Evolutionary conservation across 2,329 filamentous ascomycete species (phyloP).

Genomic region (Fusarium sp.): DNA sequence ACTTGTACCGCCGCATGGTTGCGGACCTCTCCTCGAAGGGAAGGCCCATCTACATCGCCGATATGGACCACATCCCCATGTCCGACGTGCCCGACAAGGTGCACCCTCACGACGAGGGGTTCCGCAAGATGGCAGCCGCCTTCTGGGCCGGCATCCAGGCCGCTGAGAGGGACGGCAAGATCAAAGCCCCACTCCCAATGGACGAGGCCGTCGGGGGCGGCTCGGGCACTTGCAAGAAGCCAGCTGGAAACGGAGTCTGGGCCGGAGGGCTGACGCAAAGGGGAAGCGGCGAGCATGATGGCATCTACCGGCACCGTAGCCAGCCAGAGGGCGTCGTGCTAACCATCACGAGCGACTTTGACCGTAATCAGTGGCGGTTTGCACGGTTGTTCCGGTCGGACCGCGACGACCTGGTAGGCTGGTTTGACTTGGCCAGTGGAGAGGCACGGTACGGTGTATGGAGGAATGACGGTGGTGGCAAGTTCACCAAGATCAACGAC

Average conservation of each 20-base stretch:
- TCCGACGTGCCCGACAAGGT: background rate
- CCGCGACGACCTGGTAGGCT: background rate
- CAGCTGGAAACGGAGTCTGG: background rate
- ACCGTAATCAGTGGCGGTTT: conserved; percentile 2
- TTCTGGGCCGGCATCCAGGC: background rate
- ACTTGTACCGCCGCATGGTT: background rate
- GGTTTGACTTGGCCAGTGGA: background rate
- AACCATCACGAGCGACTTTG: background rate
- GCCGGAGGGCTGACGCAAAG: conserved; percentile 40
- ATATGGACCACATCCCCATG: background rate
- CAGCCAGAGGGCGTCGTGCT: conserved; percentile 32
- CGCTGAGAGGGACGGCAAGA: background rate
- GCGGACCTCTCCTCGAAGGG: background rate
- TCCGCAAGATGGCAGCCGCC: background rate
- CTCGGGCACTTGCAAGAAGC: background rate
- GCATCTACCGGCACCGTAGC: conserved; percentile 47
- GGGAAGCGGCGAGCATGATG: conserved; percentile 50
- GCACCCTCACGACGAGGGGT: background rate
- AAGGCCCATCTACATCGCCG: background rate
- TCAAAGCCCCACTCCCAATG: background rate
- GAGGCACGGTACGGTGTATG: background rate
- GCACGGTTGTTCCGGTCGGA: background rate
- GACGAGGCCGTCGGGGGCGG: background rate
- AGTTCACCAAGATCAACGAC: conserved; percentile 3
- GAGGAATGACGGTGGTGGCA: background rate